Percentiles rank a stretch among this genome's conserved stretches.
phyloP scores from a whole-genome alignment of 768 basidiomycete species.

The Collybia sp. region DNA sequence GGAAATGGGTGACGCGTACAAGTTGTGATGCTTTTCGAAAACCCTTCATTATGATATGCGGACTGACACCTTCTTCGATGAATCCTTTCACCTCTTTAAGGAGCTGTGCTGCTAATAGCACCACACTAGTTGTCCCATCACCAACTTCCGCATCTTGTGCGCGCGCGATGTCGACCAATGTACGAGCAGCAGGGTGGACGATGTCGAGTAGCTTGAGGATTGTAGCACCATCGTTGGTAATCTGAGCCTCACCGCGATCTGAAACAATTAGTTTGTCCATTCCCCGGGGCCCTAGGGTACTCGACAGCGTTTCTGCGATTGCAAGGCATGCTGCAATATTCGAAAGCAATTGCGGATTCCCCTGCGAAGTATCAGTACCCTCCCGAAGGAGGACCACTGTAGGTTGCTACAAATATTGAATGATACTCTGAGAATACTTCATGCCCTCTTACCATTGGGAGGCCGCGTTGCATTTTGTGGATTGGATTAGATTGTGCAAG shows the following conservation, averaged over 20 bases:
- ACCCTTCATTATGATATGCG: slow-evolving; percentile 97
- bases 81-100: slow-evolving; percentile 88
- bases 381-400: slow-evolving; percentile 95
- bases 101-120: slow-evolving; percentile 89
- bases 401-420: slow-evolving; percentile 67
- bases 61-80: slow-evolving; percentile 96
- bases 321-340: slow-evolving; percentile 97
- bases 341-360: slow-evolving; percentile 85
- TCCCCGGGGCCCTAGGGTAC: slow-evolving; percentile 94
- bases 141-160: slow-evolving; percentile 99
- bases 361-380: slow-evolving; percentile 95
- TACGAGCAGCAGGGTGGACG: slow-evolving; percentile 95
- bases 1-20: slow-evolving; percentile 40
- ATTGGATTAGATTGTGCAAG: slow-evolving; percentile 13
- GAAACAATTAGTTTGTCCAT: slow-evolving; percentile 99
- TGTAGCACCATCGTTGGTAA: slow-evolving; percentile 99
- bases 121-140: slow-evolving; percentile 96
- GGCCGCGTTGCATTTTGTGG: slow-evolving; percentile 76
- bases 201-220: slow-evolving; percentile 97
- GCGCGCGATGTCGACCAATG: slow-evolving; percentile 96
- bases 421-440: slow-evolving; percentile 2
- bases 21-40: slow-evolving; percentile 84
- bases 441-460: slow-evolving; percentile 59
- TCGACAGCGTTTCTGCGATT: slow-evolving; percentile 86
- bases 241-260: slow-evolving; percentile 92